phyloP scores from a whole-genome alignment of 495 filamentous ascomycete genomes.

The Xylaria curta region DNA sequence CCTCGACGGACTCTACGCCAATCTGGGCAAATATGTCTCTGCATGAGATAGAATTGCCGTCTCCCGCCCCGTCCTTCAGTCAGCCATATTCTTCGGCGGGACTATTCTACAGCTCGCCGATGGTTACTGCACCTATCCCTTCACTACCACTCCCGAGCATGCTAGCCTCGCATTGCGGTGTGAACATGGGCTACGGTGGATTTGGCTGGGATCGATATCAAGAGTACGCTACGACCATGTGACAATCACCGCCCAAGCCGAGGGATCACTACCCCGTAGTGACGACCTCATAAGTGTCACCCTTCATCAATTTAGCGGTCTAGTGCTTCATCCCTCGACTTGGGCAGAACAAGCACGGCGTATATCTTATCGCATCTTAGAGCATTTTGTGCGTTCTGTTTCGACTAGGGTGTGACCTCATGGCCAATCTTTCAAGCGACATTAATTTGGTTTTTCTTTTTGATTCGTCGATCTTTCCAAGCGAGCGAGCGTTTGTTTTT shows the following conservation, averaged over 20 bases:
- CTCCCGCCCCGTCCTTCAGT: slow-evolving; percentile 80
- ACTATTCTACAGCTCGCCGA: slow-evolving; percentile 65
- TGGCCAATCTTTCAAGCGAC: slow-evolving; percentile 36
- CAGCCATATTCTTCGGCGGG: slow-evolving; percentile 76
- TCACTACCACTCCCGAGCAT: slow-evolving; percentile 88
- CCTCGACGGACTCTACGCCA: slow-evolving; percentile 69
- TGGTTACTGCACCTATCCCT: slow-evolving; percentile 72
- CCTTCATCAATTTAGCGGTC: slow-evolving; percentile 29
- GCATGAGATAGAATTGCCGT: slow-evolving; percentile 69
- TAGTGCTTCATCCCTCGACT: slow-evolving; percentile 30
- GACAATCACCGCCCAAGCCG: slow-evolving; percentile 59
- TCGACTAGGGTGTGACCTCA: slow-evolving; percentile 47
- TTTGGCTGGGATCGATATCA: slow-evolving; percentile 80
- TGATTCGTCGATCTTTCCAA: slow-evolving; percentile 35
- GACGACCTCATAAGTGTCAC: slow-evolving; percentile 42
- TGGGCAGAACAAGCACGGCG: slow-evolving; percentile 35
- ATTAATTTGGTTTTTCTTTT: slow-evolving; percentile 31
- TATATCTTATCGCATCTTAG: slow-evolving; percentile 38
- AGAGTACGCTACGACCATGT: slow-evolving; percentile 68
- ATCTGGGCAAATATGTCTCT: slow-evolving; percentile 84
- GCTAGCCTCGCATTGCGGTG: slow-evolving; percentile 84
- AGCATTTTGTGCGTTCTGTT: slow-evolving; percentile 51
- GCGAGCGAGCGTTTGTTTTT: slow-evolving; percentile 51
- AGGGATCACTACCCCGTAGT: slow-evolving; percentile 47
- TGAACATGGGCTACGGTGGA: slow-evolving; percentile 72